Base-by-base conservation (phyloP, 495 filamentous ascomycete genomes). In the Sordaria brevicollis region DNA sequence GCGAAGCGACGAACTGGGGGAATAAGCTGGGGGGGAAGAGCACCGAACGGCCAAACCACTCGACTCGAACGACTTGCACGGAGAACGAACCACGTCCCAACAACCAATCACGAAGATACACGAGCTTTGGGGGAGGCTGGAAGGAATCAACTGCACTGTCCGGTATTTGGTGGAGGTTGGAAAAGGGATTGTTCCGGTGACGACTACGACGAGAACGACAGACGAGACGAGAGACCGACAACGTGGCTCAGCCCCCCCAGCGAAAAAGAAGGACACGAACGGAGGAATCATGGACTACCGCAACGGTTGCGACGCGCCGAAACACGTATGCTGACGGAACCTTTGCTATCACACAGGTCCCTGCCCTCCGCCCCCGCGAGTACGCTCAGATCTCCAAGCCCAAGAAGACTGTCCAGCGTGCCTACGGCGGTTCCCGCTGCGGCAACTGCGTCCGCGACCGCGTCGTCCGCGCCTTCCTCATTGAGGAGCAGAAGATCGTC, bases 401-500 rank as follows among this genome's bases (percentile, higher is more conserved):
- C 79, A 94, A 96, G 89, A 99, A 99, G 91, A 97, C 92, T 77
- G 95, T 99, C 81, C 92, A 93, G 86, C 92, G 95, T 77, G 93
- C 95, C 75, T 99, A 99, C 81, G 95, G 95, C 82, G 96, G 95
- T 80, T 97, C 93, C 73, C 90, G 95, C 84, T 99, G 95, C 87
- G 92, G 92, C 76, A 96, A 94, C 86, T 99, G 95, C 83, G 95
- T 98, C 77, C 94, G 94, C 85, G 96, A 99, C 87, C 88, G 95
- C 74, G 89, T 99, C 74, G 92, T 97, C 69, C 92, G 96, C 73
- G 96, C 95, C 62, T 98, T 97, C 90, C 85, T 98, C 85, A 97
- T 98, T 75, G 95, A 98, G 88, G 95, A 99, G 89, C 95, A 99
- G 87, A 98, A 98, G 93, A 97, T 99, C 76, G 96, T 99, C 84